Conservation (phyloP, 169 alveolate genomes). For the Babesia bovis region DNA sequence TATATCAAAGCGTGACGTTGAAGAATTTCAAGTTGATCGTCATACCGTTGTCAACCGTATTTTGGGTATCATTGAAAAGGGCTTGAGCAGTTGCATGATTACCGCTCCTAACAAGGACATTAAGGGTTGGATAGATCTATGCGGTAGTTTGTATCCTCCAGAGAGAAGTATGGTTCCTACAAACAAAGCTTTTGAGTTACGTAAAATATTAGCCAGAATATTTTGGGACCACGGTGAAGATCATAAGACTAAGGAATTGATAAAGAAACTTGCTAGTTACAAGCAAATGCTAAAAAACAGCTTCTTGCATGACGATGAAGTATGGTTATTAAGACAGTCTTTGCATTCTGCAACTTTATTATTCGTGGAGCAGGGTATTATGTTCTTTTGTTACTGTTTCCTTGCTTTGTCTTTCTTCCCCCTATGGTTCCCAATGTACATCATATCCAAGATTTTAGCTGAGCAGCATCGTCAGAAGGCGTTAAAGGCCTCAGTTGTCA, state of each 20-base stretch:
- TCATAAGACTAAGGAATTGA: conserved; percentile 72
- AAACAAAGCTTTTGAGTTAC: conserved; percentile 77
- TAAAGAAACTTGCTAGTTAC: conserved; percentile 77
- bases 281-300: conserved; percentile 75
- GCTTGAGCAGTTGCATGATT: conserved; percentile 77
- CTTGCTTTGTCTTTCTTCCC: conserved; percentile 84
- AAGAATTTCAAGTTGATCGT: conserved; percentile 75
- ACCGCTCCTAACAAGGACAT: conserved; percentile 80
- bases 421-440: conserved; percentile 86
- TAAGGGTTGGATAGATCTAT: conserved; percentile 76
- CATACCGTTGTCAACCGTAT: conserved; percentile 73
- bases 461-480: conserved; percentile 85
- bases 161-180: conserved; percentile 82
- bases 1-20: conserved; percentile 68
- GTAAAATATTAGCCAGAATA: conserved; percentile 77
- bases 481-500: conserved; percentile 79
- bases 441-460: conserved; percentile 80
- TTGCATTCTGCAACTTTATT: conserved; percentile 81
- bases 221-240: conserved; percentile 81
- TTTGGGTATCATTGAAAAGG: conserved; percentile 76
- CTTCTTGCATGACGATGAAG: conserved; percentile 84
- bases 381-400: conserved; percentile 68
- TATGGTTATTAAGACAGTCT: conserved; percentile 89
- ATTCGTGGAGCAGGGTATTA: conserved; percentile 73
- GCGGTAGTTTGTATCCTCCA: conserved; percentile 86